These are phyloP conservation scores for Scopulariopsis brevicaulis DNA, from an alignment of 2,329 filamentous ascomycete genomes.

Conservation along the genomic window DNA sequence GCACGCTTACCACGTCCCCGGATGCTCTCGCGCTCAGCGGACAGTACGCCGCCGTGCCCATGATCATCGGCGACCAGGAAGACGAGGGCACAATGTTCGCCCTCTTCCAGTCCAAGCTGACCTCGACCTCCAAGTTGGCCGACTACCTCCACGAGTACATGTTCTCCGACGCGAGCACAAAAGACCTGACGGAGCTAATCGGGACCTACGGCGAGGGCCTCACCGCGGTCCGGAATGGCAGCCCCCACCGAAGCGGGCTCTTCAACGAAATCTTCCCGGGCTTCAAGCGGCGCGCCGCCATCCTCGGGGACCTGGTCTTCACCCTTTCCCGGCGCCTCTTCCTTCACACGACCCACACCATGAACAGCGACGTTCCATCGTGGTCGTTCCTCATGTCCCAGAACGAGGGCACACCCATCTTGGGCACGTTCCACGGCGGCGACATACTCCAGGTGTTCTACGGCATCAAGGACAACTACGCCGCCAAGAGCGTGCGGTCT, in stretches of 20 bases:
- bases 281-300: conserved; percentile 65
- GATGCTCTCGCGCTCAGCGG: conserved; percentile 43
- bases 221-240: conserved; percentile 36
- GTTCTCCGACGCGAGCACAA: conserved; percentile 43
- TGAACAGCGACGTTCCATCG: conserved; percentile 45
- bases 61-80: conserved; percentile 61
- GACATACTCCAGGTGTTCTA: conserved; percentile 62
- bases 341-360: conserved; percentile 32
- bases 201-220: conserved; percentile 47
- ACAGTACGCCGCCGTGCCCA: conserved; percentile 34
- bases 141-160: conserved; percentile 49
- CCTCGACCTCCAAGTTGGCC: conserved; percentile 43
- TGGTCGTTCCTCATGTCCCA: conserved; percentile 73
- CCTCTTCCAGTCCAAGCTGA: conserved; percentile 58
- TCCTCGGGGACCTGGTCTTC: conserved; percentile 66
- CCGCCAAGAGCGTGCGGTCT: conserved; percentile 44
- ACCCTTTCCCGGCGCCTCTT: conserved; percentile 59
- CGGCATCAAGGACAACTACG: conserved; percentile 51
- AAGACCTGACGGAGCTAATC: conserved; percentile 44
- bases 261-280: conserved; percentile 66
- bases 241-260: conserved; percentile 58
- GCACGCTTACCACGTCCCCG: conserved; percentile 47
- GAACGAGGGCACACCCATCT: conserved; percentile 55
- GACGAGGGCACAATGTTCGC: conserved; percentile 71
- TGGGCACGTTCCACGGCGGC: conserved; percentile 66